Evolutionary conservation across 768 basidiomycete genomes (phyloP).

Genomic region (Amanita fuliginea): DNA sequence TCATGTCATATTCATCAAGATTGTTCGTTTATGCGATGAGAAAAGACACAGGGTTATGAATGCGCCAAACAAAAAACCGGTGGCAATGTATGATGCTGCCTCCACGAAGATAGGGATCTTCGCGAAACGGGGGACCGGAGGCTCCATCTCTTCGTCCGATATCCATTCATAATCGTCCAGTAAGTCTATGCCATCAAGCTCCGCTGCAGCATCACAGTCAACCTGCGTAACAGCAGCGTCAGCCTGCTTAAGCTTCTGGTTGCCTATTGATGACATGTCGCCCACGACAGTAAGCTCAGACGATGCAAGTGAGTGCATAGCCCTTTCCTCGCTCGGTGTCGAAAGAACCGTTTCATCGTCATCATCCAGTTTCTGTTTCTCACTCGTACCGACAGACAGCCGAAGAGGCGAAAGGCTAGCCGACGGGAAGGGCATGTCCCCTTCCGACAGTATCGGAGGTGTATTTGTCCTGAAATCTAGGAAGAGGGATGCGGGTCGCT

Average conservation of each 20-base stretch:
- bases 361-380: background rate
- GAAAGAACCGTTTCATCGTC: background rate
- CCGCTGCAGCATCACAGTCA: background rate
- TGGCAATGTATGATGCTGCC: slow-evolving; percentile 36
- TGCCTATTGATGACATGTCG: background rate
- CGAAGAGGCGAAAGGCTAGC: background rate
- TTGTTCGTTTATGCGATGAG: slow-evolving; percentile 2
- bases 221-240: background rate
- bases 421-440: background rate
- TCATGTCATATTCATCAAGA: background rate
- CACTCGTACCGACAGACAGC: background rate
- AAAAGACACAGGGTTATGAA: slow-evolving; percentile 36
- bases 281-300: background rate
- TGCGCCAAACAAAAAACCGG: slow-evolving; percentile 45
- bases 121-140: slow-evolving; percentile 1
- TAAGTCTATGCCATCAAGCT: background rate
- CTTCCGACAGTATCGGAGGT: background rate
- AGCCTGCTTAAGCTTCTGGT: background rate
- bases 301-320: background rate
- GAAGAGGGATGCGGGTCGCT: background rate
- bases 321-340: background rate
- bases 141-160: slow-evolving; percentile 3
- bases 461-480: background rate
- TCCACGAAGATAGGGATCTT: slow-evolving; percentile 15
- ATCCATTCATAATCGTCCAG: slow-evolving; percentile 1